These are phyloP conservation scores for Eudorina sp. DNA, from an alignment of 139 green algal genomes.

Conservation along the genomic window DNA sequence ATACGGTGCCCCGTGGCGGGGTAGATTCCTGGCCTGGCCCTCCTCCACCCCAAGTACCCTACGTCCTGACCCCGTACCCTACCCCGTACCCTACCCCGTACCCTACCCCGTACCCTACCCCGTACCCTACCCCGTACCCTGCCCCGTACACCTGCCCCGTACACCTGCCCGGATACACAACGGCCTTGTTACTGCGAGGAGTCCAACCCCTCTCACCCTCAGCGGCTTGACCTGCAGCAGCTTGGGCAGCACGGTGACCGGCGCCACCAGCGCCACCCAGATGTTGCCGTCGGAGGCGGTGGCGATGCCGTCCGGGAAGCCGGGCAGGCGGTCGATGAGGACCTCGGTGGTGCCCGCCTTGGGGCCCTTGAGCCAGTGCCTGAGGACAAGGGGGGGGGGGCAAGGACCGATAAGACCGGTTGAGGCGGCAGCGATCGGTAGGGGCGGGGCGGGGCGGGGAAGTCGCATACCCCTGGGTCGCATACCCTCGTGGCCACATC, in stretches of 20 bases:
- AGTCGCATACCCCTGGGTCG: too few relatives aligned
- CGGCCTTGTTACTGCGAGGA: too few relatives aligned
- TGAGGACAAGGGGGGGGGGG: not conserved
- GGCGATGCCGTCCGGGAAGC: conserved; percentile 80
- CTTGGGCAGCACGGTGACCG: not conserved
- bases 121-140: not conserved
- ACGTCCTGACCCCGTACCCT: not conserved
- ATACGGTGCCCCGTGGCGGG: too few relatives aligned
- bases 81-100: not conserved
- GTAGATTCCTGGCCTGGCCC: too few relatives aligned
- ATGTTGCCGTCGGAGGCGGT: conserved; percentile 56
- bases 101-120: not conserved
- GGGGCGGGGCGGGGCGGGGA: too few relatives aligned
- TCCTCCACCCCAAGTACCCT: not conserved
- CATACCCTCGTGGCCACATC: too few relatives aligned
- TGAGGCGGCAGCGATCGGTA: not conserved
- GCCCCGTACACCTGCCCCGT: not conserved
- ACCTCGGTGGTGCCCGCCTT: conserved; percentile 66
- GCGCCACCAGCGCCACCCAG: conserved; percentile 39
- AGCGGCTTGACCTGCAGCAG: conserved; percentile 6
- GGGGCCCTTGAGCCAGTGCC: conserved; percentile 76
- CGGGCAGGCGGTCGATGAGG: conserved; percentile 74
- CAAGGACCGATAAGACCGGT: not conserved
- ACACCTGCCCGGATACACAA: not conserved
- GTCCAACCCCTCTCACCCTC: not conserved